Percentiles rank a stretch among this genome's conserved stretches.
Conservation (phyloP, 371 early-diverging fungal genomes). For the Conidiobolus coronatus region DNA sequence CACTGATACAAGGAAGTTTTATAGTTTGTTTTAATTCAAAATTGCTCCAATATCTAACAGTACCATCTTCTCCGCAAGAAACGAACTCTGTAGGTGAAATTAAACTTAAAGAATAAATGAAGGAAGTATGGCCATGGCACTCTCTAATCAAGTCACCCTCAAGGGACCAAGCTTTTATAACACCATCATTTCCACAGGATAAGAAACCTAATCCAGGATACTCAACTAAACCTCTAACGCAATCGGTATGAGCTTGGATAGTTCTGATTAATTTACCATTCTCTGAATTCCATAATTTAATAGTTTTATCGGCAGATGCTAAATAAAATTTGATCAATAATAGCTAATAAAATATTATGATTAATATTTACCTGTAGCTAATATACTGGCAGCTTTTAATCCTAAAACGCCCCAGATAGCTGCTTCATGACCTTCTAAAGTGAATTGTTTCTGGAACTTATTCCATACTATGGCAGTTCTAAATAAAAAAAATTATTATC, state of each 20-base stretch:
- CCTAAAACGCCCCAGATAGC: constrained; percentile 84
- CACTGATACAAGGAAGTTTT: constrained; percentile 65
- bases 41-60: constrained; percentile 74
- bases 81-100: constrained; percentile 42
- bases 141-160: constrained; percentile 51
- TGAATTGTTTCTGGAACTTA: constrained; percentile 33
- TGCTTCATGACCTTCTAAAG: constrained; percentile 56
- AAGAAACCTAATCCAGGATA: constrained; percentile 43
- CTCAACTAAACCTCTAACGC: constrained; percentile 55
- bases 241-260: constrained; percentile 73
- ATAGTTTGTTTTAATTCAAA: constrained; percentile 51
- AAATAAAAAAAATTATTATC: constrained; percentile 1
- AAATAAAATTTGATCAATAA: background rate
- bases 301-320: constrained; percentile 86
- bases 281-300: constrained; percentile 49
- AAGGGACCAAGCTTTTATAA: constrained; percentile 58
- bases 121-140: constrained; percentile 73
- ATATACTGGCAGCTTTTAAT: constrained; percentile 26
- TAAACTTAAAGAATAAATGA: constrained; percentile 62
- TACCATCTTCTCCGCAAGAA: constrained; percentile 83
- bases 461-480: constrained; percentile 77
- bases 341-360: too few relatives aligned
- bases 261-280: constrained; percentile 40
- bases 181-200: constrained; percentile 75
- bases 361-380: constrained; percentile 50